These are phyloP conservation scores for Uncinocarpus reesii DNA, from an alignment of 2,329 filamentous ascomycete genomes.

Conservation along the genomic window DNA sequence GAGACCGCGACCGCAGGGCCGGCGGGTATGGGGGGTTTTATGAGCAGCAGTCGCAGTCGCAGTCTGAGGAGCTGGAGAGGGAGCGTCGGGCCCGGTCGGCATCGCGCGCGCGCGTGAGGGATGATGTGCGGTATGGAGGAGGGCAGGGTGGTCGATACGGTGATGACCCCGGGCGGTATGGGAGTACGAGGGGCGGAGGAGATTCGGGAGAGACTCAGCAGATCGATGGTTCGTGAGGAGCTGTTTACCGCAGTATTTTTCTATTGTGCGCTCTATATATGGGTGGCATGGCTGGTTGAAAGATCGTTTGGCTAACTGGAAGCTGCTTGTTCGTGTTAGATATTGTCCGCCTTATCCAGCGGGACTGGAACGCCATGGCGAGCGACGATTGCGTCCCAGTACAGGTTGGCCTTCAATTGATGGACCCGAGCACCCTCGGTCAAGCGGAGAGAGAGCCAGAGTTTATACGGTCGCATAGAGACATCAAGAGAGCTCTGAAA, in stretches of 20 bases:
- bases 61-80: slow-evolving; percentile 25
- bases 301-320: not conserved
- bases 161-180: slow-evolving; percentile 1
- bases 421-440: slow-evolving; percentile 87
- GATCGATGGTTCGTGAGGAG: slow-evolving; percentile 11
- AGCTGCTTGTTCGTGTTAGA: slow-evolving; percentile 32
- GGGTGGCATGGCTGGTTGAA: not conserved
- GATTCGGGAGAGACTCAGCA: slow-evolving; percentile 2
- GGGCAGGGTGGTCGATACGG: not conserved
- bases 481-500: slow-evolving; percentile 87
- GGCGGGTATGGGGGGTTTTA: slow-evolving; percentile 39
- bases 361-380: slow-evolving; percentile 88
- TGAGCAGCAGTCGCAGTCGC: slow-evolving; percentile 18
- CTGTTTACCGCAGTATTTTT: not conserved
- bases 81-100: slow-evolving; percentile 25
- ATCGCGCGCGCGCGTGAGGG: slow-evolving; percentile 26
- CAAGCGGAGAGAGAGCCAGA: slow-evolving; percentile 77
- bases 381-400: slow-evolving; percentile 81
- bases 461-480: slow-evolving; percentile 72
- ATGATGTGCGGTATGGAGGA: slow-evolving; percentile 5
- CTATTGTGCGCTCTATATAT: not conserved
- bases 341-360: slow-evolving; percentile 70
- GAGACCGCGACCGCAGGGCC: slow-evolving; percentile 29
- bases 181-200: not conserved
- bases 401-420: slow-evolving; percentile 84